These are phyloP conservation scores for Pythium guiyangense DNA, from an alignment of 352 stramenopile species.

Conservation along the genomic window DNA sequence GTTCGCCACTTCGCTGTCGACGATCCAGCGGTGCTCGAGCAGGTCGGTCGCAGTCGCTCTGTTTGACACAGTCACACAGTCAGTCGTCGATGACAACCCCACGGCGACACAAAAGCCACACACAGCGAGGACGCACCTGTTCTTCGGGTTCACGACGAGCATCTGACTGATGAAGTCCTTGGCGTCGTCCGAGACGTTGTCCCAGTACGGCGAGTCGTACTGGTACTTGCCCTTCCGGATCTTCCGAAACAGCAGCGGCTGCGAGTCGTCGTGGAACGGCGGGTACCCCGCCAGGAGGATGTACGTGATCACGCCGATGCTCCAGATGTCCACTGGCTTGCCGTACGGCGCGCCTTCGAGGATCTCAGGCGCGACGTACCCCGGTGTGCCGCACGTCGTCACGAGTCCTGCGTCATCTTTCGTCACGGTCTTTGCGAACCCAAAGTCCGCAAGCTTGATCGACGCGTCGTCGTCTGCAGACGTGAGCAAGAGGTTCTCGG, in stretches of 20 bases:
- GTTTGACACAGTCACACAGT: neutral
- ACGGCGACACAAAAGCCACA: neutral
- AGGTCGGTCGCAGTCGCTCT: constrained; percentile 51
- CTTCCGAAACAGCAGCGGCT: constrained; percentile 89
- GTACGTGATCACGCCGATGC: constrained; percentile 89
- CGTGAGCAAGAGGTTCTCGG: constrained; percentile 86
- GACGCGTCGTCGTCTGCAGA: constrained; percentile 77
- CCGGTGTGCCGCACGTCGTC: constrained; percentile 73
- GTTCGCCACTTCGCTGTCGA: constrained; percentile 53
- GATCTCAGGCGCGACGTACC: constrained; percentile 81
- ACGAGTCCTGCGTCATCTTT: constrained; percentile 56
- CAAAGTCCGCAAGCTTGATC: constrained; percentile 86
- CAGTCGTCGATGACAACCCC: too few relatives aligned
- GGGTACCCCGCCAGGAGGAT: constrained; percentile 82
- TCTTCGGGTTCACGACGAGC: constrained; percentile 76
- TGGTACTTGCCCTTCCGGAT: constrained; percentile 86
- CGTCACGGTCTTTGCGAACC: constrained; percentile 86
- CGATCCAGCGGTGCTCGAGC: constrained; percentile 75
- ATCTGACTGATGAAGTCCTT: constrained; percentile 89
- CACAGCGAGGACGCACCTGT: constrained; percentile 31
- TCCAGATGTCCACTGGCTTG: constrained; percentile 85
- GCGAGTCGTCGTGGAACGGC: constrained; percentile 92
- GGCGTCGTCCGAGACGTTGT: constrained; percentile 84
- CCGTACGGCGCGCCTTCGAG: constrained; percentile 66
- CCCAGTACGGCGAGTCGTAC: constrained; percentile 88